These are phyloP conservation scores for Jamesozyma rosinii DNA, from an alignment of 805 yeast species.

Conservation along the genomic window DNA sequence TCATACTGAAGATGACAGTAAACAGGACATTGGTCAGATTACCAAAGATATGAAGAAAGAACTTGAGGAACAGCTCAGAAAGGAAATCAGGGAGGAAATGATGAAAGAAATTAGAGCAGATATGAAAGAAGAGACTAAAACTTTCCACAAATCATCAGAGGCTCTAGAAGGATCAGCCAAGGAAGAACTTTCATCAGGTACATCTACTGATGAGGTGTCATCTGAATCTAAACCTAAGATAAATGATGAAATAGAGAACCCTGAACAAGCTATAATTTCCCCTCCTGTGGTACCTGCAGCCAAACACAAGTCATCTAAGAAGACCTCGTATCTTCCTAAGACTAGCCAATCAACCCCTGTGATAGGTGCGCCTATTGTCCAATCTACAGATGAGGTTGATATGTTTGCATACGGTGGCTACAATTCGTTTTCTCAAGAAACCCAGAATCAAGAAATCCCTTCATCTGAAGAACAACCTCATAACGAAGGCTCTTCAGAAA, in stretches of 20 bases:
- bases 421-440: background rate
- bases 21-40: background rate
- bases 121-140: background rate
- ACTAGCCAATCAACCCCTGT: background rate
- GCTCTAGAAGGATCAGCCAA: background rate
- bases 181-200: background rate
- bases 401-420: constrained; percentile 5
- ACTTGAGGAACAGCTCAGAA: background rate
- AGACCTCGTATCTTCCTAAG: constrained; percentile 6
- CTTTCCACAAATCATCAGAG: background rate
- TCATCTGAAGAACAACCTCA: background rate
- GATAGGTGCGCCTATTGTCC: background rate
- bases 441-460: background rate
- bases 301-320: constrained; percentile 5
- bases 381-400: background rate
- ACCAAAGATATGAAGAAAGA: background rate
- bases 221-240: background rate
- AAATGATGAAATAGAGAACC: background rate
- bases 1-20: background rate
- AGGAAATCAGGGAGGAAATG: background rate
- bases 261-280: background rate
- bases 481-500: background rate
- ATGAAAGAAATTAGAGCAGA: background rate
- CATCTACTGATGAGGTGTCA: background rate
- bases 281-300: constrained; percentile 1